Percentiles rank a stretch among this genome's conserved stretches.
Evolutionary conservation across 805 yeast genomes (phyloP).

Genomic region (Ogataea nonfermentans): DNA sequence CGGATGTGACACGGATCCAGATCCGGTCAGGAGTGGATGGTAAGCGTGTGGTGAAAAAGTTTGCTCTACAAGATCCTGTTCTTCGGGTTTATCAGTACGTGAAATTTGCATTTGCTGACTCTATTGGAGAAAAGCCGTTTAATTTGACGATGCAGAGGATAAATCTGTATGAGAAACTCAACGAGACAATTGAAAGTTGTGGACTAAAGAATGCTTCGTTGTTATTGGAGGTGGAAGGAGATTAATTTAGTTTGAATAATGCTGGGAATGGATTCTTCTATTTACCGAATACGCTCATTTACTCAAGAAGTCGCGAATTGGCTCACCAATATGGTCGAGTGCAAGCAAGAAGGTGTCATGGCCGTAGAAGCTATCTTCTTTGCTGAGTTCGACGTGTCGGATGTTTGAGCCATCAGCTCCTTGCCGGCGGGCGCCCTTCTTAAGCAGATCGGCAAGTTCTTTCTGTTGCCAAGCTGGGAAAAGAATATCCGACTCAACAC

Average conservation of each 20-base stretch:
- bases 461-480: constrained; percentile 95
- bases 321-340: constrained; percentile 74
- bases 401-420: constrained; percentile 42
- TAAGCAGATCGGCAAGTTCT: constrained; percentile 67
- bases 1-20: constrained; percentile 72
- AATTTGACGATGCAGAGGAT: constrained; percentile 57
- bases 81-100: constrained; percentile 59
- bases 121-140: constrained; percentile 45
- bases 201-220: constrained; percentile 82
- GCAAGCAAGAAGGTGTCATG: constrained; percentile 89
- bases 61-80: constrained; percentile 58
- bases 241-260: background rate
- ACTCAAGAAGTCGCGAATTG: constrained; percentile 62
- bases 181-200: constrained; percentile 63
- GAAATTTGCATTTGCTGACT: constrained; percentile 53
- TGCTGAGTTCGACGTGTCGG: constrained; percentile 70
- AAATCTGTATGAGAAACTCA: constrained; percentile 53
- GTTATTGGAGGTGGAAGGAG: constrained; percentile 53
- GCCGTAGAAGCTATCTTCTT: constrained; percentile 77
- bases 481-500: constrained; percentile 88
- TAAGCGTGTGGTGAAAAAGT: constrained; percentile 71
- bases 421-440: constrained; percentile 31
- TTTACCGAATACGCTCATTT: constrained; percentile 1
- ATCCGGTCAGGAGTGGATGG: constrained; percentile 81
- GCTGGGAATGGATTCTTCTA: constrained; percentile 11